Evolutionary conservation across 2,329 filamentous ascomycete species (phyloP), one percentile per base, ranked within the genome.

Genomic region (Arthrobotrys pseudoclavata): DNA sequence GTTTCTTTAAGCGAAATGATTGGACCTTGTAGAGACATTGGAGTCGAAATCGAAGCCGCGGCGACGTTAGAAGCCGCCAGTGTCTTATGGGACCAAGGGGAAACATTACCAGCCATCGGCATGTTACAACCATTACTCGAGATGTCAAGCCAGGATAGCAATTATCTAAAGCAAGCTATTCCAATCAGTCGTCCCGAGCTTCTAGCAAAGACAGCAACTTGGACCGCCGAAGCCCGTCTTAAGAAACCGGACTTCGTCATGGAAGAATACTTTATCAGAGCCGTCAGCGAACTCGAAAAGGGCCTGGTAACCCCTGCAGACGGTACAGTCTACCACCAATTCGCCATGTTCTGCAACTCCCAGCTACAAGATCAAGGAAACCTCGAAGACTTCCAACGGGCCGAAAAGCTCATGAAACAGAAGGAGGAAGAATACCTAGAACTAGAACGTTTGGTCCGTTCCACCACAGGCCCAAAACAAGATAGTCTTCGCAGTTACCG

Each of bases 161-260:
- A 45, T 20, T 77, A 77, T 18, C 84, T 92, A 1, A 88, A 88
- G 68, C 89, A 88, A 72, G 89, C 88, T 0, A 89, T 97, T 52
- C 85, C 87, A 1, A 88, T 97, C 31, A 93, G 90, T 63, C 88
- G 89, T 53, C 89, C 95, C 1, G 92, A 95, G 79, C 85, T 99
- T 29, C 87, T 98, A 31, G 93, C 95, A 2, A 95, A 93, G 82
- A 89, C 97, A 88, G 96, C 93, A 0, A 90, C 96, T 81, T 93
- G 95, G 82, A 89, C 97, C 47, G 97, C 95, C 0, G 91, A 96
- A 81, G 96, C 96, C 18, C 90, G 93, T 47, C 87, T 99, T 3
- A 94, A 97, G 83, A 97, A 95, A 80, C 93, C 96, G 0, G 93
- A 97, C 79, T 89, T 90, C 68, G 97, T 99, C 76, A 93, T 97